phyloP scores from a whole-genome alignment of 352 stramenopile species.

The Pythium plurisporium region DNA sequence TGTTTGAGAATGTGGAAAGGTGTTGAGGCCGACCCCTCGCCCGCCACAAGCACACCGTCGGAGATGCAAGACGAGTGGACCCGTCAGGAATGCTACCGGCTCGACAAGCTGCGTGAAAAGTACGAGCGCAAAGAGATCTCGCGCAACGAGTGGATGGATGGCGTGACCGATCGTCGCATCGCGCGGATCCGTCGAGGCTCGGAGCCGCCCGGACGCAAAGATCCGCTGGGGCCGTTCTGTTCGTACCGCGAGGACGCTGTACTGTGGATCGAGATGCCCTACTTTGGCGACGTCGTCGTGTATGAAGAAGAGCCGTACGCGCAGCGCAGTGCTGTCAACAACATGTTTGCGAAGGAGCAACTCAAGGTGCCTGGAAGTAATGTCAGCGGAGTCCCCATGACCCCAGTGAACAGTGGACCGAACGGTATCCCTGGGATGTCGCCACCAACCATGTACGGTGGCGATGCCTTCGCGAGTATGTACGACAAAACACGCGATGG shows the following conservation, averaged over 20 bases:
- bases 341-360: constrained; percentile 18
- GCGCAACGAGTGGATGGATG: constrained; percentile 90
- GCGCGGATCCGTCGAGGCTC: constrained; percentile 74
- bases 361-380: constrained; percentile 5
- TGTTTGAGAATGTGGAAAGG: constrained; percentile 82
- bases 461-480: constrained; percentile 7
- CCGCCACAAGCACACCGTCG: constrained; percentile 54
- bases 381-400: background rate
- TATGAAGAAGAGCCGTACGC: constrained; percentile 92
- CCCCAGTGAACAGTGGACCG: background rate
- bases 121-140: constrained; percentile 87
- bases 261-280: constrained; percentile 88
- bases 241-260: constrained; percentile 76
- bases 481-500: constrained; percentile 13
- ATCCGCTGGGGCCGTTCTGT: constrained; percentile 72
- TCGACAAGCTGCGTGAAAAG: constrained; percentile 86
- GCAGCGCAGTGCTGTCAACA: constrained; percentile 42
- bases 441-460: constrained; percentile 12
- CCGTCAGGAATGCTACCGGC: constrained; percentile 68
- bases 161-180: constrained; percentile 82
- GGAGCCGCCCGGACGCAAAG: constrained; percentile 64
- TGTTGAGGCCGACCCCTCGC: constrained; percentile 64
- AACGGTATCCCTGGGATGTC: constrained; percentile 7
- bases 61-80: constrained; percentile 75
- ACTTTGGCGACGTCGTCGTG: constrained; percentile 89